Base-by-base conservation (phyloP, 2,329 filamentous ascomycete genomes). In the Aspergillus hiratsukae region DNA sequence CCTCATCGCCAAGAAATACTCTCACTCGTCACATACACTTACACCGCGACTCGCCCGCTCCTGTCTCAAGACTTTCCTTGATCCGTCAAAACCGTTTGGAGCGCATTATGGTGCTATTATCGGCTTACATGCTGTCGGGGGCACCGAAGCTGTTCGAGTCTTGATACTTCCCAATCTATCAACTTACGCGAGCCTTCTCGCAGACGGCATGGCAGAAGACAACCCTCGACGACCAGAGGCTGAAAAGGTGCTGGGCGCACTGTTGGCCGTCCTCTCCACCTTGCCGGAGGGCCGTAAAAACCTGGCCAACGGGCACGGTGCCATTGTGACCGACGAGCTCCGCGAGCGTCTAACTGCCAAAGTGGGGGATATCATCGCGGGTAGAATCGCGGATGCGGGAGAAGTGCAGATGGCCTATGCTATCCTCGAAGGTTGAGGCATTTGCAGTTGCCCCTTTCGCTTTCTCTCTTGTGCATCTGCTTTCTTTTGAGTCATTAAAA, bases 21-120 rank as follows among this genome's bases (percentile, higher is more conserved):
- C 88, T 5, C 82, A 86, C 27, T 88, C 87, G 4, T 96, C 92
- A 56, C 86, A 89, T 46, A 87, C 91, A 14, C 83, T 97, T 27
- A 90, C 91, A 56, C 87, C 92, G 2, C 90, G 95, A 61, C 87
- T 99, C 29, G 92, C 91, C 3, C 84, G 94, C n/a, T 94, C 92
- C 0, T 97, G 91, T 68, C 83, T 97, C 35, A 96, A 96, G 76
- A 87, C 89, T 66, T 93, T 97, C 73, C 83, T 99, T 29, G 92
- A 97, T 67, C 90, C 91, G 0, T 85, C 87, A 46, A 91, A 92
- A 68, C 87, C 91, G 0, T 83, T 91, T 0, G 86, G 89, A 1
- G 88, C 93, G 1, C 90, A 96, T 67, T 99, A 94, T 70, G 94
- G 94, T 48, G 91, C 93, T 6, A 82, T 99, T 23, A 83, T 87